Percentiles rank a stretch among this genome's conserved stretches.
Evolutionary conservation across 2,329 filamentous ascomycete species (phyloP).

Genomic region (Nemania serpens): DNA sequence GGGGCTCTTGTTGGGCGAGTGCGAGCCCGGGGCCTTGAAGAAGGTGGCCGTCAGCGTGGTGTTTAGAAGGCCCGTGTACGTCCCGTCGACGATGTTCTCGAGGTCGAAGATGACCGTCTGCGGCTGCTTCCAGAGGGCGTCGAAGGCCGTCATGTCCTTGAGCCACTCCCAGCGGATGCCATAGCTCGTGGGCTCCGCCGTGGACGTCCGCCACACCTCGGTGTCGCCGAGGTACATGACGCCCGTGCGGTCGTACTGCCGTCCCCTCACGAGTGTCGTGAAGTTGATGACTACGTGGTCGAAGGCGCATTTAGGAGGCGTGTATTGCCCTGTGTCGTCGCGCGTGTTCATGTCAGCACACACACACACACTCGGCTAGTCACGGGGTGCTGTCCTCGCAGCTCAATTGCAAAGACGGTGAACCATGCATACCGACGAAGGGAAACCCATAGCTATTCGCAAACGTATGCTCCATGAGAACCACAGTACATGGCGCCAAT

Average conservation of each 20-base stretch:
- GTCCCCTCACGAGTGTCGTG: constrained; percentile 71
- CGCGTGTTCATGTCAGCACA: constrained; percentile 6
- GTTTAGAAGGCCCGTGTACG: constrained; percentile 75
- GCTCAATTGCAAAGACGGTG: neutral
- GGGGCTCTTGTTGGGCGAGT: constrained; percentile 33
- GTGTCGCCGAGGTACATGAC: constrained; percentile 76
- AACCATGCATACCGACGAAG: constrained; percentile 62
- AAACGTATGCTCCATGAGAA: constrained; percentile 75
- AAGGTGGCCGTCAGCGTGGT: constrained; percentile 76
- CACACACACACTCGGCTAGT: no score
- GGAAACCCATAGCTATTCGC: constrained; percentile 74
- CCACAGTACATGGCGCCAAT: constrained; percentile 52
- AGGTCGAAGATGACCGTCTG: constrained; percentile 83
- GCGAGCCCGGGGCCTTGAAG: constrained; percentile 51
- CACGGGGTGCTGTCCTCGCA: no score
- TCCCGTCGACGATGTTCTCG: constrained; percentile 71
- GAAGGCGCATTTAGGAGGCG: constrained; percentile 71
- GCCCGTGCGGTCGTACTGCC: constrained; percentile 77
- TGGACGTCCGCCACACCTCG: constrained; percentile 84
- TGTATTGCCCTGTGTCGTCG: constrained; percentile 58
- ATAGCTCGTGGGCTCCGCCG: constrained; percentile 70
- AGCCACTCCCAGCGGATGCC: constrained; percentile 78
- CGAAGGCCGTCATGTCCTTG: constrained; percentile 78
- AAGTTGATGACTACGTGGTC: constrained; percentile 77
- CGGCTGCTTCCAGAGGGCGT: constrained; percentile 67